These are phyloP conservation scores for Chalciporus sp. DNA, from an alignment of 1,284 basidiomycete species.

Conservation along the genomic window DNA sequence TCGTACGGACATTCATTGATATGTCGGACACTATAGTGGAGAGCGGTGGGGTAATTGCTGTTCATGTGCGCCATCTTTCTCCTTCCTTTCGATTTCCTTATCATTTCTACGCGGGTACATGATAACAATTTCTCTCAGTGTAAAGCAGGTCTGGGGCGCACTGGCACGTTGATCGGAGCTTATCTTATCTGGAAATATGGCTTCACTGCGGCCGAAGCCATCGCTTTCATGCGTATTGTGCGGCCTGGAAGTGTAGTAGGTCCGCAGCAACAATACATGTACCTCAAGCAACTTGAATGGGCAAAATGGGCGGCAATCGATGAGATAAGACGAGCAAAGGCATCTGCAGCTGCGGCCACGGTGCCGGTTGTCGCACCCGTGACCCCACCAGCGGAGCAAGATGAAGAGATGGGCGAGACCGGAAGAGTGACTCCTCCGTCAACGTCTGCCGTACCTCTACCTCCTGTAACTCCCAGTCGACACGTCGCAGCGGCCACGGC, in stretches of 20 bases:
- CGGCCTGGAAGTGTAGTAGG: constrained; percentile 96
- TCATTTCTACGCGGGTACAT: constrained; percentile 13
- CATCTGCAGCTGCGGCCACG: constrained; percentile 42
- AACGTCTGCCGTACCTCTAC: constrained; percentile 44
- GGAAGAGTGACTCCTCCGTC: constrained; percentile 41
- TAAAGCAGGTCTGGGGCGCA: constrained; percentile 91
- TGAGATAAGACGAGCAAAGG: constrained; percentile 59
- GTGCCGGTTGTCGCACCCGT: constrained; percentile 69
- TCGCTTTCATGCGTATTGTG: constrained; percentile 97
- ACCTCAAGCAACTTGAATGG: constrained; percentile 94
- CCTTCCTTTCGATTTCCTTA: constrained; percentile 18
- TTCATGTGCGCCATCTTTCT: constrained; percentile 65
- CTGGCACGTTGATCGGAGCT: constrained; percentile 94
- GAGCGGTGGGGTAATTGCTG: constrained; percentile 81
- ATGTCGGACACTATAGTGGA: constrained; percentile 80
- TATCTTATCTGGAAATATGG: constrained; percentile 99
- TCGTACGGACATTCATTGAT: constrained; percentile 89
- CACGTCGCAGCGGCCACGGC: constrained; percentile 70
- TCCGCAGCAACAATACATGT: constrained; percentile 94
- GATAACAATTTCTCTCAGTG: constrained; percentile 55
- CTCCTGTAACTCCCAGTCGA: constrained; percentile 77
- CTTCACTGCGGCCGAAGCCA: constrained; percentile 98
- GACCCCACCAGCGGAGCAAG: constrained; percentile 75
- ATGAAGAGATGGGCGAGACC: constrained; percentile 52
- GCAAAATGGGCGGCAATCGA: constrained; percentile 89